Conservation (phyloP, 345 rosid species). For the Limnanthes douglasii region DNA sequence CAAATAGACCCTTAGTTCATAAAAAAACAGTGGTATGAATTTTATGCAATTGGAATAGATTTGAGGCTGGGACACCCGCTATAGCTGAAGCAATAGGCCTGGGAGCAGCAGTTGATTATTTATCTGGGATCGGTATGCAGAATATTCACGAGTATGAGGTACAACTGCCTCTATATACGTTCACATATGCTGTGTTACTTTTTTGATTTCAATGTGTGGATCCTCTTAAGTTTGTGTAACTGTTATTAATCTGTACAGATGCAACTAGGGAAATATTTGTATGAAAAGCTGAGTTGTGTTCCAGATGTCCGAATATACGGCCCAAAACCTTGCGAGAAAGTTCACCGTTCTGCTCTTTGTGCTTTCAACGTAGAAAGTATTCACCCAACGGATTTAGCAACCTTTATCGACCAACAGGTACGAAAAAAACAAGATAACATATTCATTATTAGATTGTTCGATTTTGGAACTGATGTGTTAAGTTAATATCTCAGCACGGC, state of each 20-base stretch:
- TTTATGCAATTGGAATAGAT: slow-evolving; percentile 28
- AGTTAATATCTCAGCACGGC: slow-evolving; percentile 72
- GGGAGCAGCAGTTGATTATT: slow-evolving; percentile 91
- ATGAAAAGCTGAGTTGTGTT: slow-evolving; percentile 46
- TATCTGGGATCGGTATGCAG: slow-evolving; percentile 68
- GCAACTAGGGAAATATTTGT: slow-evolving; percentile 56
- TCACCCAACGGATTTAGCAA: slow-evolving; percentile 89
- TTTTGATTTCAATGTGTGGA: slow-evolving; percentile 5
- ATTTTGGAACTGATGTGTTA: neutral
- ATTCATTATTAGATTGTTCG: neutral
- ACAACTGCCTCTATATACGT: too few relatives aligned
- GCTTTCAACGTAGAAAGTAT: slow-evolving; percentile 73
- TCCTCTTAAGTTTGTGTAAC: neutral
- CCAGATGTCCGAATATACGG: slow-evolving; percentile 66
- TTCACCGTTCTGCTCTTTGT: slow-evolving; percentile 60
- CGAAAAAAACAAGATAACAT: neutral
- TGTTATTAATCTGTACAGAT: slow-evolving; percentile 20
- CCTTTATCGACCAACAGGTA: slow-evolving; percentile 93
- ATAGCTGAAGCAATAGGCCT: slow-evolving; percentile 91
- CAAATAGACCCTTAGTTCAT: slow-evolving; percentile 1
- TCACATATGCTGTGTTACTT: too few relatives aligned
- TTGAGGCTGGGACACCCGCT: slow-evolving; percentile 99
- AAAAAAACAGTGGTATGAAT: neutral
- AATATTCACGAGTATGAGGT: slow-evolving; percentile 86
- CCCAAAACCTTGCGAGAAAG: slow-evolving; percentile 57